These are phyloP conservation scores for Chlorella sp. DNA, from an alignment of 139 green algal genomes.

Conservation along the genomic window DNA sequence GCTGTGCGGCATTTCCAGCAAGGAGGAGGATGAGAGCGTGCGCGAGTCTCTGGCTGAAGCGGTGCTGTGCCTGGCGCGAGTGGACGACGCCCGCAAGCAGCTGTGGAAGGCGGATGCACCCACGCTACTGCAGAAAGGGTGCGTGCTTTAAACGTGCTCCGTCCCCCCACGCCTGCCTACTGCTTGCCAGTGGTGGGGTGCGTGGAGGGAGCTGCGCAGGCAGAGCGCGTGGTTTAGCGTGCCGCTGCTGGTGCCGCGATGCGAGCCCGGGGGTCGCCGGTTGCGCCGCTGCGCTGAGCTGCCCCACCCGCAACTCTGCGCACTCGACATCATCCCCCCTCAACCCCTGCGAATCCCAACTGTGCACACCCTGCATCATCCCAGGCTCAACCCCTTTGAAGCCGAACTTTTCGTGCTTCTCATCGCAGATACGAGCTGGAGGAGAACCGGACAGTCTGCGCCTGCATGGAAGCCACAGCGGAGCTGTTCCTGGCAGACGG, in stretches of 20 bases:
- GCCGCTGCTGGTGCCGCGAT: too few relatives aligned
- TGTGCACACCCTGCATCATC: neutral
- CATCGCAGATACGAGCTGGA: conserved; percentile 71
- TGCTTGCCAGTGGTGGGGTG: neutral
- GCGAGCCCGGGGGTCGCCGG: too few relatives aligned
- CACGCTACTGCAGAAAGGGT: conserved; percentile 67
- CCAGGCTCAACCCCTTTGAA: neutral
- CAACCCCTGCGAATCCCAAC: neutral
- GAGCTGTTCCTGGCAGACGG: conserved; percentile 54
- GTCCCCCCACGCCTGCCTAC: too few relatives aligned
- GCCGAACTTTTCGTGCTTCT: neutral
- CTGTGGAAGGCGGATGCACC: conserved; percentile 73
- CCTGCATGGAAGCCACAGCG: conserved; percentile 70
- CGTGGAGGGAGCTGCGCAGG: too few relatives aligned
- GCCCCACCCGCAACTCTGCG: too few relatives aligned
- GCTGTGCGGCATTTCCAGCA: conserved; percentile 44
- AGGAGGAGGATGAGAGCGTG: conserved; percentile 53
- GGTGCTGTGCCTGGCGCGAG: conserved; percentile 60
- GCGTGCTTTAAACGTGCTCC: neutral
- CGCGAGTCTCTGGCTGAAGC: conserved; percentile 68
- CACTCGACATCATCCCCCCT: too few relatives aligned
- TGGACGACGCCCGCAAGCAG: conserved; percentile 52
- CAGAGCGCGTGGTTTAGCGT: too few relatives aligned
- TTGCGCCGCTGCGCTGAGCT: too few relatives aligned
- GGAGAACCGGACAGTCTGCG: conserved; percentile 62